Conservation (phyloP, 2,329 filamentous ascomycete genomes). For the Ophiosphaerella korrae region DNA sequence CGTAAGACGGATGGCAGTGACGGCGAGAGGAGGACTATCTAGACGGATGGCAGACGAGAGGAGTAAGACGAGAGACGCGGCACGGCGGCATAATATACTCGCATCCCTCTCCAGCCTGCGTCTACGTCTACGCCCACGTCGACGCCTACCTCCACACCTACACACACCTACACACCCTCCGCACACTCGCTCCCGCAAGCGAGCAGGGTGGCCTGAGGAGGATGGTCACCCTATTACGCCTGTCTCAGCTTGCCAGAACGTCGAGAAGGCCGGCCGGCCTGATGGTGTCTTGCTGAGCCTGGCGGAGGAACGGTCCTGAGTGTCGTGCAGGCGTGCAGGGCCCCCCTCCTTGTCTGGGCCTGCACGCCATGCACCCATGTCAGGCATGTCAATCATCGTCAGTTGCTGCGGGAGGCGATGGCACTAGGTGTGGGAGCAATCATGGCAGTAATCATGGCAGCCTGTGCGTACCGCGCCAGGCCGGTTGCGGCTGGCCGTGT, state of each 20-base stretch:
- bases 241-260: slow-evolving; percentile 22
- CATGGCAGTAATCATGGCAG: too few species aligned
- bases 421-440: slow-evolving; percentile 2
- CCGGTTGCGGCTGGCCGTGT: too few species aligned
- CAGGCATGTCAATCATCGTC: too few species aligned
- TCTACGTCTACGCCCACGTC: neutral
- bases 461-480: too few species aligned
- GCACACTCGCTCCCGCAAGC: slow-evolving; percentile 9
- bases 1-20: too few species aligned
- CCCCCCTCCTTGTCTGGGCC: neutral
- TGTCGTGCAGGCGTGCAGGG: neutral
- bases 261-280: too few species aligned
- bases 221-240: slow-evolving; percentile 35
- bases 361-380: too few species aligned
- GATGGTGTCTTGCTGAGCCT: too few species aligned
- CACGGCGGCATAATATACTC: slow-evolving; percentile 23
- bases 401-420: slow-evolving; percentile 26
- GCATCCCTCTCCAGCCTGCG: too few species aligned
- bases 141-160: slow-evolving; percentile 15
- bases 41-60: too few species aligned
- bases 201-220: slow-evolving; percentile 35
- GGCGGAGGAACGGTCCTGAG: too few species aligned
- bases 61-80: slow-evolving; percentile 9
- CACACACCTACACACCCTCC: neutral
- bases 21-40: too few species aligned